Conservation (phyloP, 345 rosid species). For the Balakata baccata region DNA sequence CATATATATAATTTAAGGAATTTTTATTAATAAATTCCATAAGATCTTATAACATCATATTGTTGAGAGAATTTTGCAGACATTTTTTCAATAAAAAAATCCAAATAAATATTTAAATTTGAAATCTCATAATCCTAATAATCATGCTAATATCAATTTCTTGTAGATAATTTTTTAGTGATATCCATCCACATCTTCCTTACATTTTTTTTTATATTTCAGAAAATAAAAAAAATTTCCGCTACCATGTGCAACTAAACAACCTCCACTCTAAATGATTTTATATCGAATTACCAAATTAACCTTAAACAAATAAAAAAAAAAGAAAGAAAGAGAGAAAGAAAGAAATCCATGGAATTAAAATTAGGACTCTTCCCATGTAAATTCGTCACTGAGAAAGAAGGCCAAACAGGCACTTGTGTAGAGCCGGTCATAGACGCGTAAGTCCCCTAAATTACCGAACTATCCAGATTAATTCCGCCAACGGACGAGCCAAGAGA, state of each 20-base stretch:
- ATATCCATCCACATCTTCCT: too few relatives aligned
- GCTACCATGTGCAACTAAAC: background rate
- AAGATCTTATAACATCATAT: too few relatives aligned
- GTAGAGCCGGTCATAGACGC: slow-evolving; percentile 17
- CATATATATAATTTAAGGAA: too few relatives aligned
- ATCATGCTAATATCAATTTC: too few relatives aligned
- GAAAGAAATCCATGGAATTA: background rate
- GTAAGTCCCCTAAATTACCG: background rate
- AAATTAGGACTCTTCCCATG: background rate
- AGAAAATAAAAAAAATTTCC: background rate
- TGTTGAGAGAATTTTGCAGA: too few relatives aligned
- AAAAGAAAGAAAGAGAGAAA: too few relatives aligned
- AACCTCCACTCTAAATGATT: background rate
- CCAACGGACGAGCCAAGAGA: background rate
- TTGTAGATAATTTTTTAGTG: too few relatives aligned
- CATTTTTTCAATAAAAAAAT: too few relatives aligned
- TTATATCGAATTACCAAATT: background rate
- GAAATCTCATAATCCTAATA: too few relatives aligned
- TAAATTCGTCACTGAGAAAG: background rate
- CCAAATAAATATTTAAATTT: too few relatives aligned
- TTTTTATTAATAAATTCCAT: too few relatives aligned
- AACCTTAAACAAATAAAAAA: background rate
- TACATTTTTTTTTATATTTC: too few relatives aligned
- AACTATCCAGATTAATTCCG: background rate
- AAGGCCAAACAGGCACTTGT: background rate